Conservation (phyloP, 2,329 filamentous ascomycete genomes). For the Helicocarpus griseus region DNA sequence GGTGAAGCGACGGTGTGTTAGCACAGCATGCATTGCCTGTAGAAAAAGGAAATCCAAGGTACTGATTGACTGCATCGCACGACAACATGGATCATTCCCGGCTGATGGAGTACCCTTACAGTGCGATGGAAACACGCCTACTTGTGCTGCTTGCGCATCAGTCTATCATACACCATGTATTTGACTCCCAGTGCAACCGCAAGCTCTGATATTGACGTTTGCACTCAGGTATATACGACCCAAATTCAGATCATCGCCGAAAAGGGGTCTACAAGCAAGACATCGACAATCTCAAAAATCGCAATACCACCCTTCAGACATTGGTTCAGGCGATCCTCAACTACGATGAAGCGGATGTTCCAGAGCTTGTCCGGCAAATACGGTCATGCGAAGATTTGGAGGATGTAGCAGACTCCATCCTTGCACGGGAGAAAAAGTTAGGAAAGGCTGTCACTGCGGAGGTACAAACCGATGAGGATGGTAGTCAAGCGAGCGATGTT, state of each 20-base stretch:
- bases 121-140: slow-evolving; percentile 85
- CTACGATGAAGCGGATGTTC: slow-evolving; percentile 76
- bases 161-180: slow-evolving; percentile 56
- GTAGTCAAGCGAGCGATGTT: slow-evolving; percentile 29
- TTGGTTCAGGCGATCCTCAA: slow-evolving; percentile 88
- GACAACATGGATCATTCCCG: neutral
- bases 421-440: slow-evolving; percentile 42
- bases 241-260: slow-evolving; percentile 87
- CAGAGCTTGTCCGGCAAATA: slow-evolving; percentile 72
- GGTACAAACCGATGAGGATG: slow-evolving; percentile 26
- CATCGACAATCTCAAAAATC: slow-evolving; percentile 76
- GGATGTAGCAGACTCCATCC: slow-evolving; percentile 51
- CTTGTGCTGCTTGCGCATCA: slow-evolving; percentile 89
- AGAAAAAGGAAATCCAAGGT: slow-evolving; percentile 67
- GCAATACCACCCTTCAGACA: slow-evolving; percentile 80
- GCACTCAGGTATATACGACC: slow-evolving; percentile 71
- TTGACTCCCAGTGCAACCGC: neutral
- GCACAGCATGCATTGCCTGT: slow-evolving; percentile 75
- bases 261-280: slow-evolving; percentile 97
- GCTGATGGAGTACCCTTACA: slow-evolving; percentile 15
- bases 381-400: slow-evolving; percentile 72
- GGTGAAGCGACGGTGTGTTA: slow-evolving; percentile 65
- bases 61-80: slow-evolving; percentile 7
- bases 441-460: slow-evolving; percentile 26
- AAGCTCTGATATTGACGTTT: slow-evolving; percentile 1